Evolutionary conservation across 75 land plant species (phyloP).

Genomic region (Sequoia sempervirens): DNA sequence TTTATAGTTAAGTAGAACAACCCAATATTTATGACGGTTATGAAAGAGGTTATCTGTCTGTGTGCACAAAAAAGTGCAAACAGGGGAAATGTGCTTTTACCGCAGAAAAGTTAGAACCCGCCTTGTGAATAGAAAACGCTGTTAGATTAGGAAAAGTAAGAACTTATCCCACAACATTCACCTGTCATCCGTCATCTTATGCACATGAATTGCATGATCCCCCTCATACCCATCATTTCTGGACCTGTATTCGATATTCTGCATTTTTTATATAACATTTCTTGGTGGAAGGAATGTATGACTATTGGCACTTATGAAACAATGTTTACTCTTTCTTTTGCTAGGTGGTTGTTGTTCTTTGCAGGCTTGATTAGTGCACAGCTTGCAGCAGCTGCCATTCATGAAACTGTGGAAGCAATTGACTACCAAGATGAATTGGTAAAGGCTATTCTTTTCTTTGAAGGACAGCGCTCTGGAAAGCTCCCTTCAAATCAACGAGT

Average conservation of each 20-base stretch:
- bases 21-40: too few species aligned
- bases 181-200: background rate
- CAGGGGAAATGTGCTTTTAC: too few species aligned
- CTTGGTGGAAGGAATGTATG: background rate
- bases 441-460: conserved; percentile 33
- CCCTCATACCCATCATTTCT: too few species aligned
- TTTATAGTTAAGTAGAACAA: too few species aligned
- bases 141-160: background rate
- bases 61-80: too few species aligned
- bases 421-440: conserved; percentile 26
- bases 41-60: too few species aligned
- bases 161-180: background rate
- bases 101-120: too few species aligned
- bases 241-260: background rate
- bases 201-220: background rate
- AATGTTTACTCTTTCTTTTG: background rate
- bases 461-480: conserved; percentile 40
- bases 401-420: background rate
- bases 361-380: background rate
- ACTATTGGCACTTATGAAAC: background rate
- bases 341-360: background rate
- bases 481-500: conserved; percentile 33
- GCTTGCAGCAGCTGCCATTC: background rate
- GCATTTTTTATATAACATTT: background rate
- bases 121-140: too few species aligned